Evolutionary conservation across 495 filamentous ascomycete species (phyloP).

Genomic region (Trichodelitschia bisporula): DNA sequence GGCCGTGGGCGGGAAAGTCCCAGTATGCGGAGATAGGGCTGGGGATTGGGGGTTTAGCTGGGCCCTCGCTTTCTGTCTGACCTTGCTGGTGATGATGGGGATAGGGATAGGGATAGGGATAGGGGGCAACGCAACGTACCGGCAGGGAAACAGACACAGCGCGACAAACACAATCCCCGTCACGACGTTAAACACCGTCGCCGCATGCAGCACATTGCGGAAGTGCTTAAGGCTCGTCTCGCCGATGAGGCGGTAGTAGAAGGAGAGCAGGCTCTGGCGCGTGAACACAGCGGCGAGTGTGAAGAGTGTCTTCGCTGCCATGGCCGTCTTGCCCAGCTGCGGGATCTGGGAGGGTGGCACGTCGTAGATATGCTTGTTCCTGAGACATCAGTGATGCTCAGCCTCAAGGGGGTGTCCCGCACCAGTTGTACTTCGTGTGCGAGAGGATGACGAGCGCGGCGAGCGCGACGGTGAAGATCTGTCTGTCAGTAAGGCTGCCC

Average conservation of each 20-base stretch:
- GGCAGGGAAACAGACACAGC: conserved; percentile 30
- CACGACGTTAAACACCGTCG: conserved; percentile 21
- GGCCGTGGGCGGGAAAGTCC: conserved; percentile 16
- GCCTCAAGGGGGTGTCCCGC: too few species aligned
- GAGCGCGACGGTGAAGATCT: conserved; percentile 12
- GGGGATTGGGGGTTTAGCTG: too few species aligned
- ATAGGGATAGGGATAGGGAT: background rate
- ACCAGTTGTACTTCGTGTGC: conserved; percentile 22
- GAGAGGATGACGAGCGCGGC: conserved; percentile 12
- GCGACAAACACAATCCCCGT: conserved; percentile 24
- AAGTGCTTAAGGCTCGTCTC: conserved; percentile 17
- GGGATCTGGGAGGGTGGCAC: conserved; percentile 9
- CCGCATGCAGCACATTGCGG: conserved; percentile 18
- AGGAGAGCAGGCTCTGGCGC: conserved; percentile 31
- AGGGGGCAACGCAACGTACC: too few species aligned
- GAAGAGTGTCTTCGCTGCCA: conserved; percentile 28
- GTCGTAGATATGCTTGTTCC: conserved; percentile 6
- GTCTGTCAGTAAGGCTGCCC: background rate
- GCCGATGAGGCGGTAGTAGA: conserved; percentile 27
- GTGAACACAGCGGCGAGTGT: conserved; percentile 26
- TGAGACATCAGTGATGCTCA: conserved; percentile 31
- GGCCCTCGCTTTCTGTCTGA: too few species aligned
- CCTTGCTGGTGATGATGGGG: background rate
- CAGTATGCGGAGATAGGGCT: conserved; percentile 29
- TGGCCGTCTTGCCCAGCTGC: conserved; percentile 18